Base-by-base conservation (phyloP, 306 rosid genomes). In the Coriaria nepalensis region DNA sequence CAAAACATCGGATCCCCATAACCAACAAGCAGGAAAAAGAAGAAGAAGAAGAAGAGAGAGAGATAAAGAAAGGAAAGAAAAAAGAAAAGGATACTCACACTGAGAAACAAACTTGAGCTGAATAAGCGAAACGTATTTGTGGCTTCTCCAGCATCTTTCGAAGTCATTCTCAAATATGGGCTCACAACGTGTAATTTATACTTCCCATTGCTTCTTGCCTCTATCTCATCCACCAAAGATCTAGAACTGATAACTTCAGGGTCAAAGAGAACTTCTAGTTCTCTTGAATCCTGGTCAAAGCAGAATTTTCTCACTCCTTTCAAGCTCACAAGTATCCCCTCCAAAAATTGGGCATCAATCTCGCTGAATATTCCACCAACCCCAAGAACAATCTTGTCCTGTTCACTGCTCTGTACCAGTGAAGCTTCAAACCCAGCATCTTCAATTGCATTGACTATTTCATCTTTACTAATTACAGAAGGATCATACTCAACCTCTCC, bases 401-500 rank as follows among this genome's bases (percentile, higher is more conserved):
- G 95, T 61, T 81, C 80, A 53, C 71, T 84, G 75, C 98, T 90
- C 69, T 81, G 87, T 60, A 81, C 66, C 60, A 90, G 70, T 49
- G 92, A 70, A 50, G 67, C 95, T 36, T 90, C 95, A 43, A 90
- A 90, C 64, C 98, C 98, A 73, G 92, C 74, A 73, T 85, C 98
- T 64, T 90, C 98, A 13, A 90, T 81, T 36, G 92, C 90, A 49
- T 79, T 73, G 57, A 90, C 78, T 65, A 90, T 81, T 44, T 79
- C 94, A 49, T 79, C 95, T 75, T 90, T 90, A 65, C 68, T 72
- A 62, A 76, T 69, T 53, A 73, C 45, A 40, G 62, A 11, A 35
- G 94, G 79, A 67, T 90, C 94, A 55, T 84, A 90, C 63, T 90
- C 95, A 61, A 90, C 98, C 71, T 90, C 87, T 2, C 95, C 98